Conservation (phyloP, 139 green algal species). For the Eudorina sp. region DNA sequence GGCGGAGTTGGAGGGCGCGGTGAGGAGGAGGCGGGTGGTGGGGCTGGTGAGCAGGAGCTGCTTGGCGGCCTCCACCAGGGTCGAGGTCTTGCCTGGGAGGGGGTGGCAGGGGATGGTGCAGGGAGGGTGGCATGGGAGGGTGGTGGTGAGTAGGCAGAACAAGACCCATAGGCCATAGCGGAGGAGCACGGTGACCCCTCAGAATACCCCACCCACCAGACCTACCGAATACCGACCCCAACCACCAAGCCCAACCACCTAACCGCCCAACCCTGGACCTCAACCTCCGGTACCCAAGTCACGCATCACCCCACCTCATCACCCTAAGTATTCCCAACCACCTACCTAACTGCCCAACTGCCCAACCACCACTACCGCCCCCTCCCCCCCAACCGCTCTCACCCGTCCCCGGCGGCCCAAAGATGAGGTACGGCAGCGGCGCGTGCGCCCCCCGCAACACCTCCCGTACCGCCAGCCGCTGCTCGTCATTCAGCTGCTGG, state of each 20-base stretch:
- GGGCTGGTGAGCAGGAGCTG: conserved; percentile 53
- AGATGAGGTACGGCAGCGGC: conserved; percentile 65
- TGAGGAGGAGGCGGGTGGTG: conserved; percentile 48
- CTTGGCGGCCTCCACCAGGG: conserved; percentile 60
- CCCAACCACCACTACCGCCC: no score
- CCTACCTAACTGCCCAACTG: no score
- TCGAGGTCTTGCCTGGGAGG: conserved; percentile 59
- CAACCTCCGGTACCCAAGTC: no score
- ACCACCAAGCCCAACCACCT: no score
- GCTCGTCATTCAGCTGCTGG: conserved; percentile 54
- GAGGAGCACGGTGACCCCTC: no score
- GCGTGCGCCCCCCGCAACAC: conserved; percentile 48
- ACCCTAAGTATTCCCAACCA: no score
- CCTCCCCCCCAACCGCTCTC: neutral
- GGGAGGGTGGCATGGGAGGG: neutral
- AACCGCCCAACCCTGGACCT: no score
- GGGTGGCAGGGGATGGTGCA: neutral
- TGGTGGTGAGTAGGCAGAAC: no score
- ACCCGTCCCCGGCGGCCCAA: conserved; percentile 58
- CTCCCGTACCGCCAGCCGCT: conserved; percentile 52
- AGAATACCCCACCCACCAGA: no score
- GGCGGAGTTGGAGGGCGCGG: conserved; percentile 64
- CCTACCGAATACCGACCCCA: no score
- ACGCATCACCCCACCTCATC: no score
- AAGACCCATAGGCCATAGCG: no score